Conservation (phyloP, 1,284 basidiomycete species). For the Entoloma clypeatum region DNA sequence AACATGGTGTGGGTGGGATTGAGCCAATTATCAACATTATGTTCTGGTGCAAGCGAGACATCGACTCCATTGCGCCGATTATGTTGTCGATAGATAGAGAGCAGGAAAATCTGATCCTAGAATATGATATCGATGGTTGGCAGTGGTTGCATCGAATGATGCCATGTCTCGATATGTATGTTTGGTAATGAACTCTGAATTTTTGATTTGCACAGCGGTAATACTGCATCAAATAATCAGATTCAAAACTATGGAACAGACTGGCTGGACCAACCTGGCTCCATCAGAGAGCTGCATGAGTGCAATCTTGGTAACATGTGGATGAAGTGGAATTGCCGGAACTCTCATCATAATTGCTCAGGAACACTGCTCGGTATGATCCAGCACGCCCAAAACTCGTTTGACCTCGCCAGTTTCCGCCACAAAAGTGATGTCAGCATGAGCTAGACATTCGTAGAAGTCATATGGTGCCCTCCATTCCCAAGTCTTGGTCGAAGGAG, state of each 20-base stretch:
- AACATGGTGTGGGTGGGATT: constrained; percentile 8
- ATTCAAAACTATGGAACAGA: too few relatives aligned
- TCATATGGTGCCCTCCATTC: constrained; percentile 21
- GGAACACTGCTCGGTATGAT: constrained; percentile 2
- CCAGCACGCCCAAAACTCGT: constrained; percentile 1
- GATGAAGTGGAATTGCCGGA: constrained; percentile 29
- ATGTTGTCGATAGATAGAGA: constrained; percentile 23
- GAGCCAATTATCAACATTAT: constrained; percentile 22
- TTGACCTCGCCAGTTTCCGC: constrained; percentile 15
- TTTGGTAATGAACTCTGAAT: too few relatives aligned
- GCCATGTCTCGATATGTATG: too few relatives aligned
- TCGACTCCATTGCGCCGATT: constrained; percentile 14
- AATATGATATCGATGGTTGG: too few relatives aligned
- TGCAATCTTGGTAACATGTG: too few relatives aligned
- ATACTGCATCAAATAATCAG: too few relatives aligned
- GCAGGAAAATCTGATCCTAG: too few relatives aligned
- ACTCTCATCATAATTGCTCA: constrained; percentile 7
- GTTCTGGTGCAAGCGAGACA: constrained; percentile 11
- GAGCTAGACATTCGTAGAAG: constrained; percentile 32
- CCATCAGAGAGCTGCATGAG: too few relatives aligned
- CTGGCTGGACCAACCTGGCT: too few relatives aligned
- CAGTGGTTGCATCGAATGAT: constrained; percentile 6
- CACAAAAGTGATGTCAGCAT: constrained; percentile 27
- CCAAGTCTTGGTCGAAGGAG: too few relatives aligned
- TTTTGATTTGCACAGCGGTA: too few relatives aligned